phyloP scores from a whole-genome alignment of 2,329 filamentous ascomycete genomes.

The Claviceps quebecensis region DNA sequence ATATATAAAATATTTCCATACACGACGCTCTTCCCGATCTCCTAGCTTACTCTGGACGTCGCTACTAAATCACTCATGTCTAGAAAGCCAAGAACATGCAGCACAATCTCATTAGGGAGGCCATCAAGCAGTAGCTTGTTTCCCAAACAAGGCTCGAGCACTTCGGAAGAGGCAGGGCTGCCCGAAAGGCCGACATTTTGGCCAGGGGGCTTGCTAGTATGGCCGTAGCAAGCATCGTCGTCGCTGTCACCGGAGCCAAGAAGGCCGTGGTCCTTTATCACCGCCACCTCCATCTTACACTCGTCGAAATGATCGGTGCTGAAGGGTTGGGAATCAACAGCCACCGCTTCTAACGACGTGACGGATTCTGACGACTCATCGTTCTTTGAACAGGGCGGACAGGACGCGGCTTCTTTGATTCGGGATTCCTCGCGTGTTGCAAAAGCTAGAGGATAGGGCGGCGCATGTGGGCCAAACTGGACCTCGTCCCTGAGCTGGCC shows the following conservation, averaged over 20 bases:
- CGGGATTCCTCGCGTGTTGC: not conserved
- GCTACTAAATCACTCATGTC: slow-evolving; percentile 43
- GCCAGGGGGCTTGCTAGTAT: not conserved
- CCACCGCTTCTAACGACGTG: not conserved
- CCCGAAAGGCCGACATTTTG: not conserved
- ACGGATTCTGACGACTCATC: slow-evolving; percentile 3
- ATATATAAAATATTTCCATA: no score
- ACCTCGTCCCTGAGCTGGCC: slow-evolving; percentile 1
- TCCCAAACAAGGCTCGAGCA: not conserved
- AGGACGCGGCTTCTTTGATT: not conserved
- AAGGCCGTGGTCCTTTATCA: not conserved
- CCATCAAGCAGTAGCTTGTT: slow-evolving; percentile 18
- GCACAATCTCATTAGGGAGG: slow-evolving; percentile 43
- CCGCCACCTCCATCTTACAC: not conserved
- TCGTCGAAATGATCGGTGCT: not conserved
- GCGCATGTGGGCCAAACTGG: not conserved
- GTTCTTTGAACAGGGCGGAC: not conserved
- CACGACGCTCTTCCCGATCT: no score
- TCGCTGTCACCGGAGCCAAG: not conserved
- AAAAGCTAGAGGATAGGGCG: not conserved
- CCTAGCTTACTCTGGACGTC: slow-evolving; percentile 37
- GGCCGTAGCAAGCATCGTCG: not conserved
- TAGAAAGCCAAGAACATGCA: slow-evolving; percentile 40
- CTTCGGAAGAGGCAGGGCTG: not conserved
- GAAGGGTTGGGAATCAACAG: slow-evolving; percentile 2